Percentiles rank a stretch among this genome's conserved stretches.
These are phyloP conservation scores for Carnegiea gigantea DNA, from an alignment of 179 eudicot genomes.

Conservation along the genomic window DNA sequence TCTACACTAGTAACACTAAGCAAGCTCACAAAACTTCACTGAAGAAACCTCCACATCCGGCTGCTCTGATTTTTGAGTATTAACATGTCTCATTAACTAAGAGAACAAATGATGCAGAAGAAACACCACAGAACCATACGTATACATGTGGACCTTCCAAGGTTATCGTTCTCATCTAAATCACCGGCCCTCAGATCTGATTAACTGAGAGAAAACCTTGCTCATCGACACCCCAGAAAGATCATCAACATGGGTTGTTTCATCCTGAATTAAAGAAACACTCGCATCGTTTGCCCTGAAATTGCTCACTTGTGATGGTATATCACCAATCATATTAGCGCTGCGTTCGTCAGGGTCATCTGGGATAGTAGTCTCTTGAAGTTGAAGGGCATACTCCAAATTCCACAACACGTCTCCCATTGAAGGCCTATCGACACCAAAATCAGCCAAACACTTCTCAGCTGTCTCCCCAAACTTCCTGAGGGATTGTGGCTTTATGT, in stretches of 20 bases:
- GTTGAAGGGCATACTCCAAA: conserved; percentile 70
- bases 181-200: conserved; percentile 80
- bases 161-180: not conserved
- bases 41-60: not conserved
- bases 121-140: not conserved
- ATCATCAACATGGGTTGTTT: conserved; percentile 48
- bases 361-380: conserved; percentile 61
- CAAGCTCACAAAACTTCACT: conserved; percentile 5
- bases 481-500: conserved; percentile 57
- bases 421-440: conserved; percentile 77
- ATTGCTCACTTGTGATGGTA: conserved; percentile 54
- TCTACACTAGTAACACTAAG: not conserved
- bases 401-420: conserved; percentile 88
- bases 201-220: conserved; percentile 78
- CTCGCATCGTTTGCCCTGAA: conserved; percentile 38
- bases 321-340: conserved; percentile 55
- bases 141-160: not conserved
- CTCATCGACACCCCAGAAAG: conserved; percentile 85
- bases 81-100: not conserved
- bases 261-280: conserved; percentile 39
- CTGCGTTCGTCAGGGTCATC: conserved; percentile 63
- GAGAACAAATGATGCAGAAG: not conserved
- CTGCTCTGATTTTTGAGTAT: not conserved
- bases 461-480: conserved; percentile 75
- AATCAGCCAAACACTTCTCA: conserved; percentile 79